These are phyloP conservation scores for Pleurotus sapidus DNA, from an alignment of 768 basidiomycete genomes.

Conservation along the genomic window DNA sequence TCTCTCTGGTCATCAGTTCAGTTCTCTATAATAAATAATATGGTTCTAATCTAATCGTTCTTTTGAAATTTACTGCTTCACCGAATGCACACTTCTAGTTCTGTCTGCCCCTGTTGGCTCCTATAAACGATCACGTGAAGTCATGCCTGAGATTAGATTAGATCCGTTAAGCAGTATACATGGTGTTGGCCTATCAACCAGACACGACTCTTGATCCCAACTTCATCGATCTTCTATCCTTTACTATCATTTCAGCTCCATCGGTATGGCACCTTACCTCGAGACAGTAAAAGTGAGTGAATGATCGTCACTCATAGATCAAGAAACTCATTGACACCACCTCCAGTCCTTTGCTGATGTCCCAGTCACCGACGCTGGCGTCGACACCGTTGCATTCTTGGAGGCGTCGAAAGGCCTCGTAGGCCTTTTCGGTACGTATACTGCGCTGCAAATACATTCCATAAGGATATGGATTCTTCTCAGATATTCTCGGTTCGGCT, in stretches of 20 bases:
- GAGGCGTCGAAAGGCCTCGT: slow-evolving; percentile 88
- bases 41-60: too few species aligned
- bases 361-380: slow-evolving; percentile 77
- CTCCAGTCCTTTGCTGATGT: slow-evolving; percentile 92
- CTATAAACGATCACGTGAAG: too few species aligned
- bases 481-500: slow-evolving; percentile 83
- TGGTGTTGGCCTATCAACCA: slow-evolving; percentile 1
- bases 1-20: too few species aligned
- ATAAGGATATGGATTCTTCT: neutral
- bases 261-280: slow-evolving; percentile 71
- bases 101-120: too few species aligned
- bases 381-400: slow-evolving; percentile 86
- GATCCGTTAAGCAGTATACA: neutral
- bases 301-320: neutral
- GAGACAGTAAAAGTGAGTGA: slow-evolving; percentile 59
- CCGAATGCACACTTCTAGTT: too few species aligned
- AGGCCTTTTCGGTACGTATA: slow-evolving; percentile 74
- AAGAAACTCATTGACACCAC: neutral
- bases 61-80: too few species aligned
- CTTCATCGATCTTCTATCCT: slow-evolving; percentile 2
- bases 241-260: slow-evolving; percentile 14
- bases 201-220: slow-evolving; percentile 6
- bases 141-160: neutral
- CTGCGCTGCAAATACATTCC: neutral
- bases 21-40: too few species aligned